Base-by-base conservation (phyloP, 2,329 filamentous ascomycete species). In the Ascochyta rabiei region DNA sequence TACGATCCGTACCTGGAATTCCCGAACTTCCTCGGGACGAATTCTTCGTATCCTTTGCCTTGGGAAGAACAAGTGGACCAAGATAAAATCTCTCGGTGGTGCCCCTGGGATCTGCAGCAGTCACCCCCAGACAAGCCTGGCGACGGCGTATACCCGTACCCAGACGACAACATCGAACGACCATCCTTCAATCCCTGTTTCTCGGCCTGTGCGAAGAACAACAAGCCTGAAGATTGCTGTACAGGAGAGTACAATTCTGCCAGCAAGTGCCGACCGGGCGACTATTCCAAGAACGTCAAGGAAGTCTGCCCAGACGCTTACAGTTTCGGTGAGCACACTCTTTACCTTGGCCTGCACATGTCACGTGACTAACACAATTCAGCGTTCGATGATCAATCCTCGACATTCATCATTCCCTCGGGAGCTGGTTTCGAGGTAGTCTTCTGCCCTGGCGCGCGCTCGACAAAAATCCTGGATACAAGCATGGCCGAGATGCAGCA, bases 231-330 rank as follows among this genome's bases (percentile, higher is more conserved):
- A 63, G 89, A 93, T 71, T 96, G 91, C 77, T 95, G 91, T 74
- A 87, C 86, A 15, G 90, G 89, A 39, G 74, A 82, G 12, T 89
- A 88, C 75, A 80, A 87, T 66, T 81, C 82, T 34, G 82, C 88
- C 2, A 78, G 81, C 21, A 79, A 80, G 43, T 95, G 90, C 77
- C 78, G 81, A 55, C 86, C 88, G 2, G 86, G 86, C 45, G 75
- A 83, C 35, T 95, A 93, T 76, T 86, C 87, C 61, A 83, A 79
- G 54, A 80, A 80, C 10, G 89, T 89, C 48, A 95, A 96, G 78
- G 77, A 76, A 3, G 82, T 93, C 12, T 96, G 91, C 70, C 90
- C 91, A 0, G 91, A 96, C 75, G 90, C 90, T 2, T 96, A 95
- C 76, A 91, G 88, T 67, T 96, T 84, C 71, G 81, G 87, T 89